Evolutionary conservation across 805 yeast genomes (phyloP).

Genomic region (Blastobotrys mokoenaii): DNA sequence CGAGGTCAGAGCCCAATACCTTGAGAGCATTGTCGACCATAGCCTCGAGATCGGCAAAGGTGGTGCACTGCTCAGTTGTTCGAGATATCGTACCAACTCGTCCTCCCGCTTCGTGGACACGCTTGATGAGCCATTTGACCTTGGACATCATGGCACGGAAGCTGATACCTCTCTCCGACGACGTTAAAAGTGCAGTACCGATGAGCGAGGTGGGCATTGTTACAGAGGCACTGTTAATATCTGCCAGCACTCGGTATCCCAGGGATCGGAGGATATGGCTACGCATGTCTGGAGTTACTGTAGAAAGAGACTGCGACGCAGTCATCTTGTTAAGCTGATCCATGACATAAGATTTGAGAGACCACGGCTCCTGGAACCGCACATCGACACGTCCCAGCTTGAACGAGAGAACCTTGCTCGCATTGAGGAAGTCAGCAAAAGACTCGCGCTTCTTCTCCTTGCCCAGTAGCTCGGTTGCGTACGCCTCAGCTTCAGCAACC

Average conservation of each 20-base stretch:
- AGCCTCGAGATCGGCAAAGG: slow-evolving; percentile 22
- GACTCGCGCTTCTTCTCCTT: slow-evolving; percentile 49
- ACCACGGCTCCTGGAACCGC: slow-evolving; percentile 35
- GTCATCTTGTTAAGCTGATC: slow-evolving; percentile 22
- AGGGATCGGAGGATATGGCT: slow-evolving; percentile 36
- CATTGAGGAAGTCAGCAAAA: slow-evolving; percentile 31
- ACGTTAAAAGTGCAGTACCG: slow-evolving; percentile 37
- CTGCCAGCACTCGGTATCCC: slow-evolving; percentile 46
- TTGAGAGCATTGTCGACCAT: slow-evolving; percentile 31
- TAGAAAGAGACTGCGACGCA: slow-evolving; percentile 3
- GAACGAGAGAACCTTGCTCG: slow-evolving; percentile 27
- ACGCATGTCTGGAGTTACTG: slow-evolving; percentile 6
- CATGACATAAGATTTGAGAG: slow-evolving; percentile 26
- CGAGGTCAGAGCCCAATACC: slow-evolving; percentile 33
- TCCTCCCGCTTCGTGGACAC: slow-evolving; percentile 31
- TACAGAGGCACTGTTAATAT: slow-evolving; percentile 41
- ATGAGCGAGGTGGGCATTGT: slow-evolving; percentile 48
- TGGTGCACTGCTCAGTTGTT: slow-evolving; percentile 1
- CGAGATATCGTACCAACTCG: slow-evolving; percentile 29
- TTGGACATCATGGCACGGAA: slow-evolving; percentile 27
- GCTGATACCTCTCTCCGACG: slow-evolving; percentile 33
- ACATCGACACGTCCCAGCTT: slow-evolving; percentile 35
- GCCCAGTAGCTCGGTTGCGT: slow-evolving; percentile 49
- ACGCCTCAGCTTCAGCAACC: slow-evolving; percentile 47
- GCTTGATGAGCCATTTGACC: slow-evolving; percentile 29